These are phyloP conservation scores for Cudoniella acicularis DNA, from an alignment of 495 filamentous ascomycete species.

Conservation along the genomic window DNA sequence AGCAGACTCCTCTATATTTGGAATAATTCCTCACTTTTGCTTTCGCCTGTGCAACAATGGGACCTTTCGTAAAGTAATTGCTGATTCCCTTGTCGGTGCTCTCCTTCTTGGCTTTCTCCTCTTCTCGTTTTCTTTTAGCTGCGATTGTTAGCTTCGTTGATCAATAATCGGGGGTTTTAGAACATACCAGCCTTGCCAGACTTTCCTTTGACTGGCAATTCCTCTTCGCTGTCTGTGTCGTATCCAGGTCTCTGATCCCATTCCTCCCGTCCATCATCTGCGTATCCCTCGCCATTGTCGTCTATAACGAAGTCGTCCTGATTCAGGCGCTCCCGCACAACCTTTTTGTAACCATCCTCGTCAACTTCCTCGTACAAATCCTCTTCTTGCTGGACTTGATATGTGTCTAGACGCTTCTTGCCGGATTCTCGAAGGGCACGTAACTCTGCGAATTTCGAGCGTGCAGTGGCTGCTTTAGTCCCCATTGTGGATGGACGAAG, in stretches of 20 bases:
- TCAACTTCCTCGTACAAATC: constrained; percentile 94
- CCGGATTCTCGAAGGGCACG: constrained; percentile 80
- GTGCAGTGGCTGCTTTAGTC: constrained; percentile 43
- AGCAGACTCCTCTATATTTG: background rate
- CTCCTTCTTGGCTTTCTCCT: constrained; percentile 80
- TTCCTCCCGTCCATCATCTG: constrained; percentile 94
- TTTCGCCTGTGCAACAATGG: constrained; percentile 62
- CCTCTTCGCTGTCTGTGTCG: constrained; percentile 70
- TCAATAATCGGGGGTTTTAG: background rate
- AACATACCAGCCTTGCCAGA: constrained; percentile 48
- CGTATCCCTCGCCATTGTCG: constrained; percentile 90
- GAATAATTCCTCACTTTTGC: constrained; percentile 60
- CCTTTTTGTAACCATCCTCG: constrained; percentile 94
- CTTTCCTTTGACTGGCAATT: constrained; percentile 58
- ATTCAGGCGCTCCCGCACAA: constrained; percentile 83
- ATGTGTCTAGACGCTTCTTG: constrained; percentile 85
- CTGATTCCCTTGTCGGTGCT: constrained; percentile 87
- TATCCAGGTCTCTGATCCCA: constrained; percentile 75
- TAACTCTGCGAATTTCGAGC: constrained; percentile 68
- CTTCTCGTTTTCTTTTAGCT: constrained; percentile 86
- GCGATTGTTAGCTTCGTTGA: constrained; percentile 8
- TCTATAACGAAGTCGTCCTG: constrained; percentile 97
- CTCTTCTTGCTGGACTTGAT: constrained; percentile 80
- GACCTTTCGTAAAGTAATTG: constrained; percentile 85
- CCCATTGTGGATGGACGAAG: constrained; percentile 16